Evolutionary conservation across 345 rosid genomes (phyloP), one percentile per base, ranked within the genome.

Genomic region (Geranium rotundifolium): DNA sequence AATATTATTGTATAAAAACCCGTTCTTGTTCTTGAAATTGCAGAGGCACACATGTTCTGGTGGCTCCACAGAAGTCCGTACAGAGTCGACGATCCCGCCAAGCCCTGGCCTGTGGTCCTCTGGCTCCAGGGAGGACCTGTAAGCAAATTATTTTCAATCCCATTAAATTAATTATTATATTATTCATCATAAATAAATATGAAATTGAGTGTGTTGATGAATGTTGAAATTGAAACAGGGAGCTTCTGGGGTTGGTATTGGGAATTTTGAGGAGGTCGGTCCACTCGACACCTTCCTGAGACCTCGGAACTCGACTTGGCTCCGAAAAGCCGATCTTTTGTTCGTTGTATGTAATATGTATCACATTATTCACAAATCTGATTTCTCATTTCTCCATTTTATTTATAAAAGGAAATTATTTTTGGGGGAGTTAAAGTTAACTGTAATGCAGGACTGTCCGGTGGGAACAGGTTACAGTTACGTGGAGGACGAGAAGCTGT

Each of bases 391-490:
- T 31, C n/a, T n/a, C n/a, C n/a, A n/a, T n/a, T n/a, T n/a, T n/a
- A n/a, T n/a, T n/a, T n/a, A n/a, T n/a, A n/a, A n/a, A n/a, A n/a
- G n/a, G n/a, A n/a, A 54, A 41, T 54, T 2, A 54, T 13, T 54
- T 54, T 7, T 54, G 17, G 57, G 57, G 57, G 2, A n/a, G n/a
- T 39, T 58, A 7, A 10, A 54, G 10, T 34, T 50, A 9, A 41
- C 1, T 41, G 50, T 3, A 41, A 54, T 37, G 52, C 31, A 87
- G 96, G 92, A 88, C 66, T 82, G 83, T 63, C 96, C 96, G 57
- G 96, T 88, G 4, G 96, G 96, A 19, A 63, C 92, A 56, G 96
- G 96, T 58, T 88, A 70, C 63, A 88, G 96, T 74, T 88, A 56
- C 71, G 90, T 84, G 65, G 96, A 85, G 29, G 86, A 81, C 8